Evolutionary conservation across 768 basidiomycete genomes (phyloP), one percentile per base, ranked within the genome.

Genomic region (Amanita fuliginea): DNA sequence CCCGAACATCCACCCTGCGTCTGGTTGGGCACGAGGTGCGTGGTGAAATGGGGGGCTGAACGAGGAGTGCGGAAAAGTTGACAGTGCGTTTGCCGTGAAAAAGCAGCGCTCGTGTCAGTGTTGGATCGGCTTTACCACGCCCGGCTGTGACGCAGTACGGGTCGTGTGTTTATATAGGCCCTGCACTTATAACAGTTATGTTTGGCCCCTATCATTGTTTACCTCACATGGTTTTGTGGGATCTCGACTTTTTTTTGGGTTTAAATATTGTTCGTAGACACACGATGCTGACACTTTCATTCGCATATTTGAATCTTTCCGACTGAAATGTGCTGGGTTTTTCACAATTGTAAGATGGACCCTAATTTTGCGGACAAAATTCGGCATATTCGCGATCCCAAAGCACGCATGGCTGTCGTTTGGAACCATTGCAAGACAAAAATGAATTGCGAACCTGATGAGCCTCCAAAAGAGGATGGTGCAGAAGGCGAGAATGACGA

Each of bases 11-110:
- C 76, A 76, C 74, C 69, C 79, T 76, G 78, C 69, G 70, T 67
- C 44, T 74, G 81, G 86, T 80, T 84, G 86, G 86, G 79, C 83
- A 81, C 83, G 81, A 73, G 78, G 83, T 75, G 81, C 74, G 86
- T 69, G 88, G 88, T 91, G 88, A 91, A 91, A 91, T 83, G 89
- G 88, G 86, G 87, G 86, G 86, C 86, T 80, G 88, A 90, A 86
- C 86, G 88, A 89, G 86, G 80, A 87, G 86, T 84, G 86, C 80
- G 80, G 80, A 81, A 66, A 67, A 77, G 74, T 69, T 62, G 58
- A 60, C 63, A 61, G 58, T 55, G 59, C 56, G 46, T 59, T 60
- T 63, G 62, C 63, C 59, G 60, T 65, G 53, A 63, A 58, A 18
- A 61, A 40, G 60, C 61, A 59, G 58, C 56, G 64, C 56, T 51